These are phyloP conservation scores for Tetrahymena elliotti DNA, from an alignment of 73 alveolate species.

Conservation along the genomic window DNA sequence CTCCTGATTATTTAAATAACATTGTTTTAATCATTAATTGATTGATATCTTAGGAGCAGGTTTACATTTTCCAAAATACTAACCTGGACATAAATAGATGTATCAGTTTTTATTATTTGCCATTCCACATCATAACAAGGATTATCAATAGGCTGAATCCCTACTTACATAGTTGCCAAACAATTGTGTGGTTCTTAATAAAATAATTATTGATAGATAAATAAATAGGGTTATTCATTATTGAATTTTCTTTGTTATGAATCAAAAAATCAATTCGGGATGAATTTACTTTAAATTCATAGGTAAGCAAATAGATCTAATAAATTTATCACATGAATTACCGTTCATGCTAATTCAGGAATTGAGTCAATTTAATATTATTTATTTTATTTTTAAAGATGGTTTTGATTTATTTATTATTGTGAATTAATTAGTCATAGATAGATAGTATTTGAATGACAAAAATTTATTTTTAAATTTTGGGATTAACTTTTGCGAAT, in stretches of 20 bases:
- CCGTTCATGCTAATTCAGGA: neutral
- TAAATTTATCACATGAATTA: neutral
- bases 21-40: no score
- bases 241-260: neutral
- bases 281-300: neutral
- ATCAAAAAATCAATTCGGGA: no score
- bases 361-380: neutral
- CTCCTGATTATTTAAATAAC: no score
- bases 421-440: neutral
- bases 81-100: no score
- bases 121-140: neutral
- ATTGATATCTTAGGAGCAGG: no score
- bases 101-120: neutral
- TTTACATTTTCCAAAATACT: no score
- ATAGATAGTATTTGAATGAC: neutral
- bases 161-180: neutral
- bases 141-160: neutral
- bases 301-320: no score
- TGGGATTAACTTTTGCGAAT: neutral
- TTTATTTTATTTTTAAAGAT: no score
- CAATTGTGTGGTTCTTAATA: neutral
- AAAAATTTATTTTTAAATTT: no score
- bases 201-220: neutral
- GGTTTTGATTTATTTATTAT: neutral
- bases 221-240: neutral